phyloP scores from a whole-genome alignment of 257 asterid genomes.

The Petunia secreta region DNA sequence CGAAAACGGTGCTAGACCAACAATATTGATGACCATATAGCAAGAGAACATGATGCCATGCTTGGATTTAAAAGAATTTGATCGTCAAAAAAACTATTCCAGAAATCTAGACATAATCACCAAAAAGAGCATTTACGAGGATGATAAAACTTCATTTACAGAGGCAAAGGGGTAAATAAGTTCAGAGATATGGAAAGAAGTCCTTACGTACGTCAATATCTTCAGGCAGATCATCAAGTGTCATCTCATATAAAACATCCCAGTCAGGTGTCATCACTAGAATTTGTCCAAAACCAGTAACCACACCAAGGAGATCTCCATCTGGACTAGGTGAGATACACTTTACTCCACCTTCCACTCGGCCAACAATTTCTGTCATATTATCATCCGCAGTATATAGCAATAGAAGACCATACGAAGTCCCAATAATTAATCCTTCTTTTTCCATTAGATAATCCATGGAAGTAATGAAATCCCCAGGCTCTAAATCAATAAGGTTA shows the following conservation, averaged over 20 bases:
- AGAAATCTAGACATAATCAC: neutral
- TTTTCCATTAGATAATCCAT: conserved; percentile 93
- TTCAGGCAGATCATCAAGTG: conserved; percentile 75
- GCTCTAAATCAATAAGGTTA: conserved; percentile 65
- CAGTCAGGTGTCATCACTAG: conserved; percentile 93
- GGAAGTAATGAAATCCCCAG: conserved; percentile 77
- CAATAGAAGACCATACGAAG: conserved; percentile 77
- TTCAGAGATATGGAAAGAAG: conserved; percentile 45
- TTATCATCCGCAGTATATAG: conserved; percentile 64
- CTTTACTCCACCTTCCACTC: conserved; percentile 89
- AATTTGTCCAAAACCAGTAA: conserved; percentile 88
- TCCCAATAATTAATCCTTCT: conserved; percentile 85
- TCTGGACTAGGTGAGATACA: conserved; percentile 98
- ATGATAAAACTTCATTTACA: neutral
- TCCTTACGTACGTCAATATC: conserved; percentile 88
- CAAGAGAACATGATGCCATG: neutral
- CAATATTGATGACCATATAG: neutral
- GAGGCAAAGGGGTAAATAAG: neutral
- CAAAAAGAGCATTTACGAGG: neutral
- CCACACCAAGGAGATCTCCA: conserved; percentile 84
- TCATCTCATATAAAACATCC: conserved; percentile 91
- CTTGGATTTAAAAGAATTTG: conserved; percentile 15
- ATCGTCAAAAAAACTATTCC: neutral
- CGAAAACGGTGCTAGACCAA: neutral
- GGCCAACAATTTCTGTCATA: conserved; percentile 79